Conservation (phyloP, 352 stramenopile species). For the Pythium phragmitis region DNA sequence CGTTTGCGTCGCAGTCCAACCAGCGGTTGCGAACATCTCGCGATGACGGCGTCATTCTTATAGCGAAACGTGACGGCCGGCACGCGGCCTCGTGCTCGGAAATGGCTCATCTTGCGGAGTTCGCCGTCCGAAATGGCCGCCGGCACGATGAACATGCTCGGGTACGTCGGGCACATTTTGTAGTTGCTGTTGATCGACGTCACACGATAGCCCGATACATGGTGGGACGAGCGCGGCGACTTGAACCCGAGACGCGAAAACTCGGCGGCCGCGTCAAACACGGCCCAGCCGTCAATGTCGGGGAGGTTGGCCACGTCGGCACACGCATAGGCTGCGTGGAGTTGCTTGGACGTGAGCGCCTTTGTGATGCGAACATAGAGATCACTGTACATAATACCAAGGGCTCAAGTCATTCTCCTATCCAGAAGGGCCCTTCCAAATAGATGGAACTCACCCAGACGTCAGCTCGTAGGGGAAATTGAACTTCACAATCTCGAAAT, state of each 20-base stretch:
- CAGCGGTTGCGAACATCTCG: conserved; percentile 92
- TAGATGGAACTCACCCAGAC: conserved; percentile 37
- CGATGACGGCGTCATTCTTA: conserved; percentile 91
- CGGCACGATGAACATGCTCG: conserved; percentile 87
- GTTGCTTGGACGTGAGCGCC: conserved; percentile 46
- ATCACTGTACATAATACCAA: conserved; percentile 32
- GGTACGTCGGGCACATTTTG: conserved; percentile 84
- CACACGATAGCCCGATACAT: conserved; percentile 60
- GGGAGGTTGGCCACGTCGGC: conserved; percentile 32
- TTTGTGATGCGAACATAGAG: conserved; percentile 72
- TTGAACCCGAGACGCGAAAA: conserved; percentile 63
- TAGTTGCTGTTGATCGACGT: conserved; percentile 74
- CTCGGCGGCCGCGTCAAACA: conserved; percentile 57
- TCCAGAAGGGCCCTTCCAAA: neutral
- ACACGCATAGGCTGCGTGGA: conserved; percentile 54
- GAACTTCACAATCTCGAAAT: conserved; percentile 82
- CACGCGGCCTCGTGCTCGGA: conserved; percentile 91
- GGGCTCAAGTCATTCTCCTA: neutral
- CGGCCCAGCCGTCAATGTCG: conserved; percentile 50
- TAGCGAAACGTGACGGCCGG: conserved; percentile 91
- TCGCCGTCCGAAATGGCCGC: conserved; percentile 90
- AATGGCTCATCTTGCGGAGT: conserved; percentile 84
- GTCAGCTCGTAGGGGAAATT: conserved; percentile 65
- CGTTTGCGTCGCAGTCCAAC: conserved; percentile 93
- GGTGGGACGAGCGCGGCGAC: conserved; percentile 32